Base-by-base conservation (phyloP, 306 rosid species). In the Canavalia ensiformis region DNA sequence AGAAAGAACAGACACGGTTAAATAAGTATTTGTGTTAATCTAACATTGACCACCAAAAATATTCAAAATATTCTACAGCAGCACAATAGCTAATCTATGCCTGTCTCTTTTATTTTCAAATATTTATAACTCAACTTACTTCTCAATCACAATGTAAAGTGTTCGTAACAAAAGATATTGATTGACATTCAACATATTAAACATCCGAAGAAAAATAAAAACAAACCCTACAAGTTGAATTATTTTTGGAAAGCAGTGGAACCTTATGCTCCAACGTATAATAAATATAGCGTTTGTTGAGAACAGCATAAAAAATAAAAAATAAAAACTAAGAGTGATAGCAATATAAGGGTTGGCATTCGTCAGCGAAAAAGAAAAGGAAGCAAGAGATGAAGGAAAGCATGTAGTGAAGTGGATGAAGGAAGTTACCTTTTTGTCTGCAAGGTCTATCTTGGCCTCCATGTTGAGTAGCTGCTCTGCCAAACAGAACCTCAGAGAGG, bases 361-460 rank as follows among this genome's bases (percentile, higher is more conserved):
- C 25, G 25, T 18, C 25, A 18, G 25, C 25, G 25, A 18, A 18
- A 18, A 18, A 18, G 25, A 18, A 18, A 58, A 58, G 2, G 10
- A 10, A 33, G 11, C 5, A 28, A 2, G 18, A 9, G 18, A 12
- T 2, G 18, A 37, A 37, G 41, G 3, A 37, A 37, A 37, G 4
- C 25, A 18, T 18, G 25, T 18, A 18, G 25, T 18, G 25, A 18
- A 18, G 68, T 10, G 42, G 52, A 3, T n/a, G 62, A 51, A 11
- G 70, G 25, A 67, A 45, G 6, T 9, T 35, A 89, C 95, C 89
- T 83, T 88, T 84, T 83, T 88, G 83, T 91, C 94, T 1, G 97
- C 92, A 1, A 80, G 85, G 11, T 89, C 95, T 42, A 92, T 51
- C 50, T 85, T 74, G 34, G 76, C 92, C 54, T 89, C 89, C 94